Evolutionary conservation across 1,284 basidiomycete genomes (phyloP), one percentile per base, ranked within the genome.

Genomic region (Ceratobasidium sp.): DNA sequence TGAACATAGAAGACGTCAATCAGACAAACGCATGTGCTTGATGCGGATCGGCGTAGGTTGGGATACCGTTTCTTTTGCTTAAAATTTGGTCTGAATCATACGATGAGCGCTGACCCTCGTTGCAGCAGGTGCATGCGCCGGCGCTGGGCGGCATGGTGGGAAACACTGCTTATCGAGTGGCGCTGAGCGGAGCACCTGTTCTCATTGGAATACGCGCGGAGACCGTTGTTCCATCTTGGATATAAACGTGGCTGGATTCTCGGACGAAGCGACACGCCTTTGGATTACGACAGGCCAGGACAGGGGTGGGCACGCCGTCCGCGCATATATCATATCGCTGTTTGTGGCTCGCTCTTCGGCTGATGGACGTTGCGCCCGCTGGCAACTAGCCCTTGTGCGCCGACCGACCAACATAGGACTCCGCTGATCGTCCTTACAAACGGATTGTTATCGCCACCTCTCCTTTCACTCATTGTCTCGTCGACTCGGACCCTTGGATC

Each of bases 41-140:
- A 63, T 63, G 61, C 11, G 43, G 44, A 32, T 49, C 61, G 61
- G 61, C 61, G 61, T 43, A 63, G 26, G 8, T 26, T 28, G n/a
- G 61, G 7, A 30, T 63, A 21, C 54, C 54, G 38, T 57, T 57
- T 35, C 21, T 30, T 57, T 16, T 54, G 7, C 4, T 13, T 35
- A 28, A n/a, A 57, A 32, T 32, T 32, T 35, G 30, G 54, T n/a
- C n/a, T n/a, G n/a, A 35, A 57, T 57, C 54, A 57, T 35, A n/a
- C 38, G 54, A 57, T 57, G 21, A 35, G 54, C 54, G 38, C 30
- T 57, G 26, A 32, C 30, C 43, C 28, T 7, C 21, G 35, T 49
- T 32, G 4, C 18, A 8, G 49, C 49, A 14, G 35, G 49, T 63
- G 28, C 38, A 54, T 66, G 63, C 49, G 63, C 63, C 54, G 63